Percentiles rank a stretch among this genome's conserved stretches.
Evolutionary conservation across 2,329 filamentous ascomycete species (phyloP).

Genomic region (Monosporascus sp.): DNA sequence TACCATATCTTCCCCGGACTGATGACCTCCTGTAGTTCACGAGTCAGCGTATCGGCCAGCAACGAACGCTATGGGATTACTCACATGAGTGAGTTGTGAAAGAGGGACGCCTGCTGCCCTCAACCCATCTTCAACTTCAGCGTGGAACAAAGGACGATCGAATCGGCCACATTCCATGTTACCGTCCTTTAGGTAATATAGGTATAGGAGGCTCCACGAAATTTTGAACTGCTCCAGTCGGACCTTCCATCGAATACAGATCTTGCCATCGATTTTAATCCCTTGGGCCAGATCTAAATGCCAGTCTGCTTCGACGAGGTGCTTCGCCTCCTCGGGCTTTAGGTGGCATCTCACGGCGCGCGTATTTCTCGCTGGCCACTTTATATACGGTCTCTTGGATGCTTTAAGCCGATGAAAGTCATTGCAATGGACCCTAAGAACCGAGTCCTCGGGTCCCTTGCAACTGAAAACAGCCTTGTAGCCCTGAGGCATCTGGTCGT

Average conservation of each 20-base stretch:
- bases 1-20: neutral
- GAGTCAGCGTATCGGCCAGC: neutral
- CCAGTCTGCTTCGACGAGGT: neutral
- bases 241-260: neutral
- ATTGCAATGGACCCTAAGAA: neutral
- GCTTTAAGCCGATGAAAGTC: neutral
- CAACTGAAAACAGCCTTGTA: neutral
- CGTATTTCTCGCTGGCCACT: neutral
- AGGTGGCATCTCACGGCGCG: neutral
- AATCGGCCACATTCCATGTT: neutral
- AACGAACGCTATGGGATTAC: neutral
- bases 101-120: neutral
- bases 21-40: neutral
- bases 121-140: neutral
- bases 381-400: neutral
- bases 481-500: neutral
- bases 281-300: neutral
- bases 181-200: neutral
- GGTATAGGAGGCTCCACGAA: neutral
- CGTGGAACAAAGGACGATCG: neutral
- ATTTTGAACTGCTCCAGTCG: neutral
- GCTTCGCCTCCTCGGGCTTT: neutral
- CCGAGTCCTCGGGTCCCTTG: neutral
- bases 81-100: neutral
- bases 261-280: neutral